phyloP scores from a whole-genome alignment of 176 grass and related monocot species.

The Microstegium vimineum region DNA sequence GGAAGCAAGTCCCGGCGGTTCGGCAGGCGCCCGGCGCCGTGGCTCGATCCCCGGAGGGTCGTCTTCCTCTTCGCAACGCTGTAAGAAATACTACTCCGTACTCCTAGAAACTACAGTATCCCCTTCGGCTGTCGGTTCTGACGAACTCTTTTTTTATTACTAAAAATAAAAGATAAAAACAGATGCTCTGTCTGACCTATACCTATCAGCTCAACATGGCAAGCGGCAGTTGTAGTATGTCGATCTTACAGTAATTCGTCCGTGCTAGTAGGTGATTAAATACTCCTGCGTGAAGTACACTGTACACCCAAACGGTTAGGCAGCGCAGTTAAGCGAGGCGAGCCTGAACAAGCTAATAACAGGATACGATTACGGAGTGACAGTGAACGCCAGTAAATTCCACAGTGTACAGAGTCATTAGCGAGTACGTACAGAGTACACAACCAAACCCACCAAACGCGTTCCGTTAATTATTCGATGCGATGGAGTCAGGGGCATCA shows the following conservation, averaged over 20 bases:
- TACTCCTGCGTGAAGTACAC: not conserved
- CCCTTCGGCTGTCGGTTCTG: not conserved
- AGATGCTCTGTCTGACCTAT: not conserved
- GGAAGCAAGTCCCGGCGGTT: constrained; percentile 55
- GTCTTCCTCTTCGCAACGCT: constrained; percentile 86
- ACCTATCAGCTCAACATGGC: not conserved
- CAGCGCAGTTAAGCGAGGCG: not conserved
- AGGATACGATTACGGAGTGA: not conserved
- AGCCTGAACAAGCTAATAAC: not conserved
- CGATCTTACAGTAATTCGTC: not conserved
- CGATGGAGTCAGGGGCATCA: not conserved
- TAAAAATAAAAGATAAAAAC: not conserved
- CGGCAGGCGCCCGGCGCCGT: constrained; percentile 54
- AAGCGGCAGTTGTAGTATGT: not conserved
- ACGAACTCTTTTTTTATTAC: not conserved
- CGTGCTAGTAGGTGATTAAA: not conserved
- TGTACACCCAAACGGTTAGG: not conserved
- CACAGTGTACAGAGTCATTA: not conserved
- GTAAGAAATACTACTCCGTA: constrained; percentile 51
- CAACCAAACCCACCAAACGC: not conserved
- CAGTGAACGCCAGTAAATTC: not conserved
- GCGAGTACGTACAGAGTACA: not conserved
- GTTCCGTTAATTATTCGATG: not conserved
- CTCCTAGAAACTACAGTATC: not conserved
- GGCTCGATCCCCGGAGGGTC: constrained; percentile 73